Conservation (phyloP, 306 rosid genomes). For the Quercus gilva region DNA sequence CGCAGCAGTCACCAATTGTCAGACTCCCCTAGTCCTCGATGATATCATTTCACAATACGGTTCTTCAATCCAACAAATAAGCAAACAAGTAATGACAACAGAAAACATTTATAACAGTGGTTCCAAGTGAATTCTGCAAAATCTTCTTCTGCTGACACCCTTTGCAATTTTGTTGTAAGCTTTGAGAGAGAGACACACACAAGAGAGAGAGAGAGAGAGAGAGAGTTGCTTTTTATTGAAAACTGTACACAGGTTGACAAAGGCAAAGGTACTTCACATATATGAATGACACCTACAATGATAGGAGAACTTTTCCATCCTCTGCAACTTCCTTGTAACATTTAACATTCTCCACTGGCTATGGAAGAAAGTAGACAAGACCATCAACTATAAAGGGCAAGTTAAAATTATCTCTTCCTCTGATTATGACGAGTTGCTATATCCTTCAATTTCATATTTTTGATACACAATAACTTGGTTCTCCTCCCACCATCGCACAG, state of each 20-base stretch:
- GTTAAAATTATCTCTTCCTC: constrained; percentile 35
- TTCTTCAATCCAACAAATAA: background rate
- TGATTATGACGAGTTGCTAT: constrained; percentile 37
- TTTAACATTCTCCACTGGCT: background rate
- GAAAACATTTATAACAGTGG: background rate
- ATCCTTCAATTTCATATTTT: constrained; percentile 67
- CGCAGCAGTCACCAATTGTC: background rate
- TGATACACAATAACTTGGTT: constrained; percentile 59
- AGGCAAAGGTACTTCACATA: background rate
- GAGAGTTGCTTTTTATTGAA: background rate
- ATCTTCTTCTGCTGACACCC: background rate
- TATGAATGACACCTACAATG: background rate
- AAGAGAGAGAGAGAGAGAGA: background rate
- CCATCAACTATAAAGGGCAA: constrained; percentile 29
- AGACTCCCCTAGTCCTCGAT: background rate
- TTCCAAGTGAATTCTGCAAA: background rate
- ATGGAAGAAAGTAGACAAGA: background rate
- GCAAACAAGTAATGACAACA: background rate
- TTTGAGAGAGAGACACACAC: background rate
- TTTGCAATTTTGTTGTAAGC: background rate
- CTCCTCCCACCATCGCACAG: constrained; percentile 85
- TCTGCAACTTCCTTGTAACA: background rate
- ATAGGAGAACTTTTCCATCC: background rate
- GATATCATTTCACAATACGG: background rate
- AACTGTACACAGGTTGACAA: constrained; percentile 19